A percentile compares a stretch with the other conserved stretches of the same genome.
phyloP scores from a whole-genome alignment of 2,329 filamentous ascomycete genomes.

The Trichoderma semiorbis region DNA sequence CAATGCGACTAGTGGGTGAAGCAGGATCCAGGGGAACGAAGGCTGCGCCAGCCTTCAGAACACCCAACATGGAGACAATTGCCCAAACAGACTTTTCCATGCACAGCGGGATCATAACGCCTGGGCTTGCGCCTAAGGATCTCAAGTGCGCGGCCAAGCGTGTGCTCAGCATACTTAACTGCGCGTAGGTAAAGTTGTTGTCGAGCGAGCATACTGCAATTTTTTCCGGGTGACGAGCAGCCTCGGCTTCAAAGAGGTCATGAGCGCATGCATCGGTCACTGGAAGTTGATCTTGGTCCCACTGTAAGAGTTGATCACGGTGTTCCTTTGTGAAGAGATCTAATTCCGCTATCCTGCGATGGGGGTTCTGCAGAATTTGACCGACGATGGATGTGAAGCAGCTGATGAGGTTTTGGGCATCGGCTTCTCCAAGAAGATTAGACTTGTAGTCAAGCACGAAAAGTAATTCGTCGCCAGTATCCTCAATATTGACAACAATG shows the following conservation, averaged over 20 bases:
- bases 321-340: background rate
- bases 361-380: background rate
- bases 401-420: background rate
- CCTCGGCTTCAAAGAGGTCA: background rate
- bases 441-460: background rate
- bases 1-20: background rate
- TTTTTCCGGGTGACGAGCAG: background rate
- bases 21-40: background rate
- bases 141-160: background rate
- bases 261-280: background rate
- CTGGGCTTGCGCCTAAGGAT: background rate
- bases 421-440: background rate
- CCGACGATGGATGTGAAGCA: background rate
- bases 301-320: background rate
- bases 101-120: background rate
- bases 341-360: background rate
- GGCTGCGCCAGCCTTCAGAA: background rate
- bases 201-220: background rate
- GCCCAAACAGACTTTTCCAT: background rate
- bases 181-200: background rate
- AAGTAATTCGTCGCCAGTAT: background rate
- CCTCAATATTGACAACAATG: background rate
- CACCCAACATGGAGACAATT: background rate
- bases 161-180: background rate
- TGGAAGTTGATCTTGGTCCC: background rate